These are phyloP conservation scores for Suillus plorans DNA, from an alignment of 768 basidiomycete species.

Conservation along the genomic window DNA sequence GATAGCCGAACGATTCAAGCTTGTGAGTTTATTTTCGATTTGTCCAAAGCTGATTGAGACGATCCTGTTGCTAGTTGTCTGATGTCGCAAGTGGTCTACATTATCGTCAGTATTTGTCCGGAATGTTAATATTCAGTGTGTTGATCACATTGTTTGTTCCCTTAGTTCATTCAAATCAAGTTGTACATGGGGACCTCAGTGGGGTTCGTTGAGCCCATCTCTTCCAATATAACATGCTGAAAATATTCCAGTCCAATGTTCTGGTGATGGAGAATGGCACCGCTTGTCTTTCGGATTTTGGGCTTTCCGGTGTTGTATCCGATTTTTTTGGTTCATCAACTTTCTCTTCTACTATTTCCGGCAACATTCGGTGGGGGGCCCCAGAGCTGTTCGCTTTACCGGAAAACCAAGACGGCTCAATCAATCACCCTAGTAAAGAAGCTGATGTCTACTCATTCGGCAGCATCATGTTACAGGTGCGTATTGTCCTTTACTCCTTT, in stretches of 20 bases:
- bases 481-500: not conserved
- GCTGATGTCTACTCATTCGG: slow-evolving; percentile 12
- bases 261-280: slow-evolving; percentile 39
- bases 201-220: slow-evolving; percentile 4
- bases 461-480: slow-evolving; percentile 27
- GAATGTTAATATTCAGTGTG: not conserved
- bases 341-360: slow-evolving; percentile 30
- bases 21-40: slow-evolving; percentile 14
- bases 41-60: not conserved
- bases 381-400: slow-evolving; percentile 28
- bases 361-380: slow-evolving; percentile 46
- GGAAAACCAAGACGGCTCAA: slow-evolving; percentile 18
- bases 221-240: not conserved
- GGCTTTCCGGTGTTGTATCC: slow-evolving; percentile 30
- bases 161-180: slow-evolving; percentile 1
- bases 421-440: slow-evolving; percentile 5
- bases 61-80: not conserved
- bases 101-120: not conserved
- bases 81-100: slow-evolving; percentile 1
- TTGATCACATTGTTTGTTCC: not conserved
- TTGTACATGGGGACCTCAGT: slow-evolving; percentile 10
- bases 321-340: slow-evolving; percentile 33
- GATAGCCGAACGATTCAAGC: slow-evolving; percentile 14
- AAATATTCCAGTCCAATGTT: slow-evolving; percentile 39
- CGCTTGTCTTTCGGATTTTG: slow-evolving; percentile 47